A percentile compares a stretch with the other conserved stretches of the same genome.
Conservation (phyloP, 192 early-diverging fungal species). For the Chytriomyces confervae region DNA sequence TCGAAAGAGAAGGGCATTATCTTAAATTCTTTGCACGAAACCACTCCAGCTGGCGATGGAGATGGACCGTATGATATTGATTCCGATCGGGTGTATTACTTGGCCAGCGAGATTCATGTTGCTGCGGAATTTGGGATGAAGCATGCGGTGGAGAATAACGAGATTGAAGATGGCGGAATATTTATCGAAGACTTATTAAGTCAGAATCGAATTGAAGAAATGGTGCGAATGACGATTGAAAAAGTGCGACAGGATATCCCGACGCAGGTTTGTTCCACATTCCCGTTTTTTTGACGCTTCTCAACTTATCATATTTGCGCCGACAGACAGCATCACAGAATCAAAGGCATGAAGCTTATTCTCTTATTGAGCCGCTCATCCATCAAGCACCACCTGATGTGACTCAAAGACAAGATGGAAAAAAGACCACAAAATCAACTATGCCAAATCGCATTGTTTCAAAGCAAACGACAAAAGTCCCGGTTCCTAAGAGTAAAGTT, state of each 20-base stretch:
- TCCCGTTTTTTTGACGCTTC: too few species aligned
- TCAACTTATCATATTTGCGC: too few species aligned
- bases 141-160: background rate
- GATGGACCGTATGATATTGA: background rate
- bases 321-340: too few species aligned
- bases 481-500: background rate
- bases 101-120: background rate
- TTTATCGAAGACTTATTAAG: background rate
- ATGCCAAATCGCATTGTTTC: background rate
- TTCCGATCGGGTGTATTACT: background rate
- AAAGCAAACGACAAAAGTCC: background rate
- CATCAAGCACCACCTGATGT: background rate
- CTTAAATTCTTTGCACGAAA: too few species aligned
- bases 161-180: background rate
- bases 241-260: background rate
- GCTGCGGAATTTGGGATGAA: background rate
- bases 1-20: background rate
- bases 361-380: background rate
- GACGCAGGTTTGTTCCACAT: background rate
- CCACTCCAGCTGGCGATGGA: background rate
- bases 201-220: background rate
- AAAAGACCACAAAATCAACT: background rate
- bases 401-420: background rate
- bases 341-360: background rate
- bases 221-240: background rate